Conservation (phyloP, 768 basidiomycete genomes). For the Neoboletus magnificus region DNA sequence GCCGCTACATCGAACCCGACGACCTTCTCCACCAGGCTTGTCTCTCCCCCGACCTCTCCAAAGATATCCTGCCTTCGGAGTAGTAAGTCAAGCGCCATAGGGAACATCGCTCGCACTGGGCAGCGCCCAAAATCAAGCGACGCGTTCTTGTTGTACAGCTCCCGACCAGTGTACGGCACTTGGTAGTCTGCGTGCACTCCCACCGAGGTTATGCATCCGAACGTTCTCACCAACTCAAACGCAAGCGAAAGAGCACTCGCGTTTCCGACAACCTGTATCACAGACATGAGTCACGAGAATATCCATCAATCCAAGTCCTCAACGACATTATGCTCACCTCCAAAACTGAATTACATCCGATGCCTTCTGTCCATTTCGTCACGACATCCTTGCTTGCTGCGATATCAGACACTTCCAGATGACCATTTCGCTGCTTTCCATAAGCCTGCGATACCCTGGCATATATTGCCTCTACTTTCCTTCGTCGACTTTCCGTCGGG, state of each 20-base stretch:
- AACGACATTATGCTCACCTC: conserved; percentile 44
- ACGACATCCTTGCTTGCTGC: conserved; percentile 51
- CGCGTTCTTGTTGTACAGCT: conserved; percentile 74
- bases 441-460: conserved; percentile 45
- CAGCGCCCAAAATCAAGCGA: conserved; percentile 80
- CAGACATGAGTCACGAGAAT: neutral
- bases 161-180: conserved; percentile 52
- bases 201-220: conserved; percentile 72
- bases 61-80: conserved; percentile 71
- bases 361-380: conserved; percentile 48
- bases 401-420: conserved; percentile 49
- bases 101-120: conserved; percentile 76
- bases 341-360: conserved; percentile 63
- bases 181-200: conserved; percentile 60
- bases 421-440: conserved; percentile 28
- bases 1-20: conserved; percentile 56
- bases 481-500: conserved; percentile 50
- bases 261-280: conserved; percentile 63
- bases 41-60: conserved; percentile 59
- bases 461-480: conserved; percentile 60
- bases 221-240: conserved; percentile 69
- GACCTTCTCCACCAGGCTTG: conserved; percentile 66
- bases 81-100: conserved; percentile 64
- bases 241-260: conserved; percentile 59
- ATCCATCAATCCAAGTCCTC: neutral